These are phyloP conservation scores for Solanum tarijense DNA, from an alignment of 257 asterid species.

Conservation along the genomic window DNA sequence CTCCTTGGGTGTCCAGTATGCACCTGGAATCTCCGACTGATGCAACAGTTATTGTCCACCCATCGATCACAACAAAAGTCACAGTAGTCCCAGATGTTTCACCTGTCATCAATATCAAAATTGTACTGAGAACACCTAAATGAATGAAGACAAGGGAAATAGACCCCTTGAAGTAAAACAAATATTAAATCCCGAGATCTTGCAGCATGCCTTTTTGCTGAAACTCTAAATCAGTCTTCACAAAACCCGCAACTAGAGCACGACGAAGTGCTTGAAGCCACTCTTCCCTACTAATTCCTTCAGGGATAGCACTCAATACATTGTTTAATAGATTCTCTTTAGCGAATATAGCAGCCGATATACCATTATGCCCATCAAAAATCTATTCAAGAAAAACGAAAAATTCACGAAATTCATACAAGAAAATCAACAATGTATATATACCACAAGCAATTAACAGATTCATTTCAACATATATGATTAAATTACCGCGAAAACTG, in stretches of 20 bases:
- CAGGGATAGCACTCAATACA: conserved; percentile 83
- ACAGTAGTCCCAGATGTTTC: conserved; percentile 97
- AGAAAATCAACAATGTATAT: neutral
- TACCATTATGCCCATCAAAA: conserved; percentile 96
- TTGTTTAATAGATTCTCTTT: conserved; percentile 81
- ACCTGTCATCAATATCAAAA: conserved; percentile 38
- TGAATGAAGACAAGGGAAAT: neutral
- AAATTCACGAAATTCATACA: neutral
- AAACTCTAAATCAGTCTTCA: conserved; percentile 93
- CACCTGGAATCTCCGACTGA: conserved; percentile 99
- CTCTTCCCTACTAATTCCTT: conserved; percentile 64
- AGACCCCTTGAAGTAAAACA: neutral
- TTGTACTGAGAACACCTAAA: conserved; percentile 4
- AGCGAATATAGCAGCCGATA: conserved; percentile 93
- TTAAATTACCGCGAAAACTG: conserved; percentile 69
- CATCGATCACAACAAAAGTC: conserved; percentile 89
- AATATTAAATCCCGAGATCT: neutral
- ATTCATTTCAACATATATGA: neutral
- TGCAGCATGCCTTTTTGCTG: conserved; percentile 56
- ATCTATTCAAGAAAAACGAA: conserved; percentile 30
- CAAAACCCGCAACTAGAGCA: conserved; percentile 96
- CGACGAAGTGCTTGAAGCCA: conserved; percentile 97
- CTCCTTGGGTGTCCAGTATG: conserved; percentile 90
- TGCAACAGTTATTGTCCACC: conserved; percentile 98
- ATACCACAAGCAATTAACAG: neutral